These are phyloP conservation scores for Urostyla sp. DNA, from an alignment of 73 alveolate genomes.

Conservation along the genomic window DNA sequence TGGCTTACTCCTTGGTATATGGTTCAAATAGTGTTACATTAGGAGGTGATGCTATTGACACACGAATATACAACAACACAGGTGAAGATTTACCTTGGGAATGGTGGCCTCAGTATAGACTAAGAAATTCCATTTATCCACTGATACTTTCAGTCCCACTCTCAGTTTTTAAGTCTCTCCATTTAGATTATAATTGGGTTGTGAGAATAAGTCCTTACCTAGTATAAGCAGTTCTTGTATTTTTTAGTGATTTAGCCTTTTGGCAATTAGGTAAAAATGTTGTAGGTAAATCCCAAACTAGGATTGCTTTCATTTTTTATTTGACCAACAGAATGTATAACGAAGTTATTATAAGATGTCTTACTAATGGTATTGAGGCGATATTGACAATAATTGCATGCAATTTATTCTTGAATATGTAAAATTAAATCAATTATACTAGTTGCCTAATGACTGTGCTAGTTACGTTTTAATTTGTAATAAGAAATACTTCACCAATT, in stretches of 20 bases:
- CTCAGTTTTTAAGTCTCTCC: not conserved
- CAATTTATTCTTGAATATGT: conserved; percentile 2
- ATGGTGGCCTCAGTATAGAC: conserved; percentile 44
- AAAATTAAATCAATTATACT: conserved; percentile 3
- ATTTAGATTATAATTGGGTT: conserved; percentile 16
- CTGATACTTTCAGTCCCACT: not conserved
- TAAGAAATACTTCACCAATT: conserved; percentile 58
- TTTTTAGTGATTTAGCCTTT: conserved; percentile 29
- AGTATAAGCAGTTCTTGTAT: conserved; percentile 20
- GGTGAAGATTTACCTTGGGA: conserved; percentile 66
- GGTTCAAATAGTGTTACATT: too few species aligned
- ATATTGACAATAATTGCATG: conserved; percentile 10
- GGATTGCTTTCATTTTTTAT: conserved; percentile 35
- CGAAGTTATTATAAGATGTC: conserved; percentile 13
- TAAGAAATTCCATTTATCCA: conserved; percentile 57
- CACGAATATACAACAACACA: not conserved
- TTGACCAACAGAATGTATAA: conserved; percentile 2
- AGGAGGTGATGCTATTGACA: too few species aligned
- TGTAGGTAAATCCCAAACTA: conserved; percentile 3
- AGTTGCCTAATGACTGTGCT: conserved; percentile 20
- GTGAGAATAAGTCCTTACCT: conserved; percentile 39
- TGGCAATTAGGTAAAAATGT: conserved; percentile 43
- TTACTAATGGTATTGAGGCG: conserved; percentile 27
- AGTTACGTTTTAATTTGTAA: conserved; percentile 24
- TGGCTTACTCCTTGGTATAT: conserved; percentile 53